Evolutionary conservation across 192 early-diverging fungal species (phyloP).

Genomic region (Chytriomyces confervae): DNA sequence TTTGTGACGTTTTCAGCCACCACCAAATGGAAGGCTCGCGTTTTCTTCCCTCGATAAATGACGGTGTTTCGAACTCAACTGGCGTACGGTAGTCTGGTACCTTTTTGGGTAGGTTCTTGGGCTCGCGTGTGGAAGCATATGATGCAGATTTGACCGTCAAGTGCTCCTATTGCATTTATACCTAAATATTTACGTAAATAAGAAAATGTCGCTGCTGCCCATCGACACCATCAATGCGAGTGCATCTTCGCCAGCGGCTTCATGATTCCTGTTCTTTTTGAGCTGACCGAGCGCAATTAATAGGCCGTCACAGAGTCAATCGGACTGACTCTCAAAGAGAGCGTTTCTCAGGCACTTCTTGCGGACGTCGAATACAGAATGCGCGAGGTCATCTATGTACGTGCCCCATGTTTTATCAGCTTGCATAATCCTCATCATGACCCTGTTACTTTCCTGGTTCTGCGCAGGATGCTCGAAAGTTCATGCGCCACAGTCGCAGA

Average conservation of each 20-base stretch:
- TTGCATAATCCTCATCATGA: no score
- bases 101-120: no score
- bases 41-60: no score
- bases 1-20: no score
- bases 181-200: no score
- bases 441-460: not conserved
- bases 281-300: not conserved
- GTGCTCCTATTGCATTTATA: no score
- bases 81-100: no score
- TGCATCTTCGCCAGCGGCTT: not conserved
- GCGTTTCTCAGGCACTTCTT: slow-evolving; percentile 79
- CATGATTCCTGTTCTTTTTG: not conserved
- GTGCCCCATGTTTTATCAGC: not conserved
- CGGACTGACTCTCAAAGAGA: slow-evolving; percentile 86
- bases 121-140: no score
- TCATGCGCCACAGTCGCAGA: slow-evolving; percentile 94
- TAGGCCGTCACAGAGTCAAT: slow-evolving; percentile 76
- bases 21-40: no score
- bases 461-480: slow-evolving; percentile 86
- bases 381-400: slow-evolving; percentile 85
- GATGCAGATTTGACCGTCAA: no score
- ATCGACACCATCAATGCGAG: slow-evolving; percentile 11
- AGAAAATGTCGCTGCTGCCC: not conserved
- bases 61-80: no score
- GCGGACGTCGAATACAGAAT: slow-evolving; percentile 96